Base-by-base conservation (phyloP, 106 monocot species). In the Dioscorea dumetorum region DNA sequence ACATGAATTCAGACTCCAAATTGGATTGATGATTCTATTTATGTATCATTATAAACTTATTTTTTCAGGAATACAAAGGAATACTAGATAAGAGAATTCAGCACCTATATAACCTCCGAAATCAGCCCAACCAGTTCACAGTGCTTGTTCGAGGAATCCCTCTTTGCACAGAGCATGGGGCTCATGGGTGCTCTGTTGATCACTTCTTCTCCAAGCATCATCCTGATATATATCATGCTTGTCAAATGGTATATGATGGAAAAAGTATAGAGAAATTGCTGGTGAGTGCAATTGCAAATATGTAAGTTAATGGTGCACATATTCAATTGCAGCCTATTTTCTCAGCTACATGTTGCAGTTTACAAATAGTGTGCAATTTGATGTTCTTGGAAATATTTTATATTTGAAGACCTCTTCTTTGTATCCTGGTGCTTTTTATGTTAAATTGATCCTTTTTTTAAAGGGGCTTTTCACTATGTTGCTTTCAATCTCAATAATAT, bases 121-220 rank as follows among this genome's bases (percentile, higher is more conserved):
- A 86, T 33, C 72, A 75, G 4, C 72, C 83, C 50, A 83, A 86
- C 11, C 86, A 86, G 61, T 90, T 81, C 34, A 83, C 80, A 61
- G 72, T 90, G 14, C 70, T 90, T 41, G 90, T 90, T 76, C 74
- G 80, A 60, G 90, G 90, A 62, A 75, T 90, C 73, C 86, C 90
- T 22, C 5, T 80, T 53, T 90, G 90, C 58, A 28, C 12, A 53
- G 90, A 86, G 12, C 90, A 90, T 60, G 70, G 75, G 23, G 75
- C 85, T 67, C 70, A 57, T 71, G 90, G 86, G 15, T 90, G 90
- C 53, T 70, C 8, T 78, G 80, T 83, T 58, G 83, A 86, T 63
- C 90, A 90, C 34, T 90, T 90, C 61, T 90, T 90, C 78, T 90
- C 90, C 5, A 83, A 86, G 69, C 78, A 90, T 54, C 78, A 90